Percentiles rank a stretch among this genome's conserved stretches.
These are phyloP conservation scores for Thymus quinquecostatus DNA, from an alignment of 257 asterid species.

Conservation along the genomic window DNA sequence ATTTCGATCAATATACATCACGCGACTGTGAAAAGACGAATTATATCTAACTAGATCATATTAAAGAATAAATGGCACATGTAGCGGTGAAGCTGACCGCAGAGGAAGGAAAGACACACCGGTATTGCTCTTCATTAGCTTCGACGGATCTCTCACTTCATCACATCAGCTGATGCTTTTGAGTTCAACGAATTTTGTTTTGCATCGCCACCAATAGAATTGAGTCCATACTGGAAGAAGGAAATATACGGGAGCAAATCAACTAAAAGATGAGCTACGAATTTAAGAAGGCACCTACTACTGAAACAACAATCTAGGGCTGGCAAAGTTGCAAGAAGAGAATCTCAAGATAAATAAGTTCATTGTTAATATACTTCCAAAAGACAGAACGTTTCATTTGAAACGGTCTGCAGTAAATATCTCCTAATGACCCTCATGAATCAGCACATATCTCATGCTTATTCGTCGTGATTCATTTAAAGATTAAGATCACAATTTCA, in stretches of 20 bases:
- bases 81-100: not conserved
- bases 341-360: not conserved
- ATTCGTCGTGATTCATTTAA: not conserved
- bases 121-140: conserved; percentile 27
- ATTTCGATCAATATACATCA: conserved; percentile 26
- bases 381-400: too few species aligned
- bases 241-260: conserved; percentile 7
- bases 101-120: conserved; percentile 13
- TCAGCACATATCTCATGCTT: not conserved
- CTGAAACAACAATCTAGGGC: not conserved
- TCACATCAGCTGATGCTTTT: conserved; percentile 36
- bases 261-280: not conserved
- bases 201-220: conserved; percentile 37
- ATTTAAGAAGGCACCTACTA: not conserved
- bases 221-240: conserved; percentile 52
- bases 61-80: conserved; percentile 7
- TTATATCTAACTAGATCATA: conserved; percentile 6
- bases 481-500: not conserved
- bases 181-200: conserved; percentile 31
- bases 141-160: conserved; percentile 24
- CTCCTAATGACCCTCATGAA: not conserved
- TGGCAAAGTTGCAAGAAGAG: not conserved
- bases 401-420: not conserved
- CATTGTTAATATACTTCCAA: not conserved
- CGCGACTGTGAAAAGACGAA: conserved; percentile 7